These are phyloP conservation scores for Ceratocystis variospora DNA, from an alignment of 2,329 filamentous ascomycete genomes.

Conservation along the genomic window DNA sequence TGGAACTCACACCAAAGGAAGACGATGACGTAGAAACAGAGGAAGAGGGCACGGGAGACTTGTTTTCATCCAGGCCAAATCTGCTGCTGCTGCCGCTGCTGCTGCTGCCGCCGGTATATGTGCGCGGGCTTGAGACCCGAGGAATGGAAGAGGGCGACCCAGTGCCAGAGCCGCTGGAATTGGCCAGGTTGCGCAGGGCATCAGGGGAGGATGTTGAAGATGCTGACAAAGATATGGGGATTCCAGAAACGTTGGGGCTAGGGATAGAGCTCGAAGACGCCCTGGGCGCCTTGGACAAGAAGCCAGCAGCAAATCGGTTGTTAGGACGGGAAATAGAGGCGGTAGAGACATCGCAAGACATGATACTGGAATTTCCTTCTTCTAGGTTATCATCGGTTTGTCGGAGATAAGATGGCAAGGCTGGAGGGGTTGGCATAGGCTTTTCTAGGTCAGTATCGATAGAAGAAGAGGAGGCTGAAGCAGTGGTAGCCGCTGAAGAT, in stretches of 20 bases:
- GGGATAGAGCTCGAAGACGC: conserved; percentile 6
- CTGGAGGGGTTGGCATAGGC: conserved; percentile 14
- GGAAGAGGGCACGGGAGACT: conserved; percentile 7
- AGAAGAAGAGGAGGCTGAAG: conserved; percentile 27
- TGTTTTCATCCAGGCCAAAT: conserved; percentile 14
- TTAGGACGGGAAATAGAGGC: conserved; percentile 13
- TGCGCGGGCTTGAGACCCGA: conserved; percentile 16
- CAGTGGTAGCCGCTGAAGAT: neutral
- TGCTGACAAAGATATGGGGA: conserved; percentile 7
- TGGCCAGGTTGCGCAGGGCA: conserved; percentile 11
- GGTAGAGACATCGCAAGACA: conserved; percentile 16
- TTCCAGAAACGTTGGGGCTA: conserved; percentile 13
- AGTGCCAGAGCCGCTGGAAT: conserved; percentile 9
- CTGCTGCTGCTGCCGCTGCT: neutral
- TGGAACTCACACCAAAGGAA: conserved; percentile 19
- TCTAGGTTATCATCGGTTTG: conserved; percentile 9
- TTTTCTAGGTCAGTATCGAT: conserved; percentile 17
- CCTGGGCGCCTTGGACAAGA: conserved; percentile 12
- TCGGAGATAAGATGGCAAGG: conserved; percentile 15
- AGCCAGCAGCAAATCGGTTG: conserved; percentile 17
- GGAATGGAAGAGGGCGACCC: conserved; percentile 18
- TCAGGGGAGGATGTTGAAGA: conserved; percentile 12
- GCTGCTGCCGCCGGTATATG: conserved; percentile 4
- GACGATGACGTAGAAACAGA: conserved; percentile 11
- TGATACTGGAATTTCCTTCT: conserved; percentile 14